These are phyloP conservation scores for Cytospora paraplurivora DNA, from an alignment of 2,329 filamentous ascomycete genomes.

Conservation along the genomic window DNA sequence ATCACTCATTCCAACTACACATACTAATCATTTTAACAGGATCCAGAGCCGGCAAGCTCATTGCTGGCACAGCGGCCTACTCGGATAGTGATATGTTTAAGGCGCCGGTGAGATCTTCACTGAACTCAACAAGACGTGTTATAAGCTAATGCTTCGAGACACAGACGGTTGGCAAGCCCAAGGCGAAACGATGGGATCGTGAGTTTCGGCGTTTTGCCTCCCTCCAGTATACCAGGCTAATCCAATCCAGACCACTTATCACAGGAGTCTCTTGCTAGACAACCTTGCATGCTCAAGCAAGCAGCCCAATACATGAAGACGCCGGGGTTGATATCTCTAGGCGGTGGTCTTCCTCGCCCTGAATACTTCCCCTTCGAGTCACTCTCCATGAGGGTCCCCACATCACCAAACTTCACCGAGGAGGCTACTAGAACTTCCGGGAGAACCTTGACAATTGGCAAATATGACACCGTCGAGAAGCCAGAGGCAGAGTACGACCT, in stretches of 20 bases:
- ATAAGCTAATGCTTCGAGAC: neutral
- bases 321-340: slow-evolving; percentile 86
- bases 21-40: slow-evolving; percentile 37
- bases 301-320: slow-evolving; percentile 78
- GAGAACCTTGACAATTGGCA: slow-evolving; percentile 67
- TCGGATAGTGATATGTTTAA: slow-evolving; percentile 85
- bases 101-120: slow-evolving; percentile 56
- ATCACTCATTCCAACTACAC: no score
- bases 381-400: slow-evolving; percentile 73
- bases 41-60: slow-evolving; percentile 69
- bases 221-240: slow-evolving; percentile 14
- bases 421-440: slow-evolving; percentile 64
- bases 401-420: slow-evolving; percentile 70
- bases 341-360: slow-evolving; percentile 85
- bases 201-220: slow-evolving; percentile 44
- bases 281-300: slow-evolving; percentile 76
- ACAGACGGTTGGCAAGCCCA: slow-evolving; percentile 60
- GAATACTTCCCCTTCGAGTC: slow-evolving; percentile 92
- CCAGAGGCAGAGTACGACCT: slow-evolving; percentile 64
- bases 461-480: slow-evolving; percentile 72
- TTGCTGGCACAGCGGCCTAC: slow-evolving; percentile 74
- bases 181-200: slow-evolving; percentile 85
- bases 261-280: slow-evolving; percentile 60
- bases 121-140: neutral
- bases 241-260: slow-evolving; percentile 56